phyloP scores from a whole-genome alignment of 2,329 filamentous ascomycete species.

The Botrytis byssoidea region DNA sequence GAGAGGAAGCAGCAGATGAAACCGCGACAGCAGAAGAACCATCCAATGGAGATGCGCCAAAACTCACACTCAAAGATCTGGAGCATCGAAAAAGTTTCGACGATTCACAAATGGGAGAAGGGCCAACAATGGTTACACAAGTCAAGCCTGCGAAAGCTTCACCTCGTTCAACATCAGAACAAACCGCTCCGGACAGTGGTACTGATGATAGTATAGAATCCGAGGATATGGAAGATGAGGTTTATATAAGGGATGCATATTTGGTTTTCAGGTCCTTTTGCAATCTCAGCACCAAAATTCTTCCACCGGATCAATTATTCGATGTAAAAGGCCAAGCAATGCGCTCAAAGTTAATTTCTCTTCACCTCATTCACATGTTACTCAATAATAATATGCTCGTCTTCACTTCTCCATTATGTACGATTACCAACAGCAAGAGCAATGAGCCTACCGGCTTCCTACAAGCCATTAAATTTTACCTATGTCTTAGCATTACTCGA shows the following conservation, averaged over 20 bases:
- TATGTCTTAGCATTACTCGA: conserved; percentile 89
- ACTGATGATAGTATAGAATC: conserved; percentile 57
- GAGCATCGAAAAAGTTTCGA: conserved; percentile 66
- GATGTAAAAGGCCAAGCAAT: conserved; percentile 93
- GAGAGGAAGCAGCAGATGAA: conserved; percentile 34
- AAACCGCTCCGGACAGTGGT: conserved; percentile 54
- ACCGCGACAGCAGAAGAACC: conserved; percentile 30
- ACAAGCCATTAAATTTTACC: conserved; percentile 93
- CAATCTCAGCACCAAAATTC: conserved; percentile 89
- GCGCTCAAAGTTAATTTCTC: conserved; percentile 92
- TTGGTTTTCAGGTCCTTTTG: conserved; percentile 97
- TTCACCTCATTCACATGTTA: conserved; percentile 92
- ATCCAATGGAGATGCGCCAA: conserved; percentile 45
- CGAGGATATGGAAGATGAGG: conserved; percentile 78
- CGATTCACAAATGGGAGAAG: conserved; percentile 65
- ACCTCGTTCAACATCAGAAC: conserved; percentile 51
- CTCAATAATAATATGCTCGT: conserved; percentile 91
- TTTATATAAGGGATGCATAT: conserved; percentile 96
- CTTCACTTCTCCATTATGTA: conserved; percentile 88
- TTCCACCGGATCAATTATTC: conserved; percentile 86
- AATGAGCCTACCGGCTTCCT: conserved; percentile 87
- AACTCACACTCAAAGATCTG: conserved; percentile 65
- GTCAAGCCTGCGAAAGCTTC: conserved; percentile 48
- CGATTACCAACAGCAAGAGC: conserved; percentile 86
- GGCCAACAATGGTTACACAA: conserved; percentile 65